These are phyloP conservation scores for Telopea speciosissima DNA, from an alignment of 177 flowering plant species.

Conservation along the genomic window DNA sequence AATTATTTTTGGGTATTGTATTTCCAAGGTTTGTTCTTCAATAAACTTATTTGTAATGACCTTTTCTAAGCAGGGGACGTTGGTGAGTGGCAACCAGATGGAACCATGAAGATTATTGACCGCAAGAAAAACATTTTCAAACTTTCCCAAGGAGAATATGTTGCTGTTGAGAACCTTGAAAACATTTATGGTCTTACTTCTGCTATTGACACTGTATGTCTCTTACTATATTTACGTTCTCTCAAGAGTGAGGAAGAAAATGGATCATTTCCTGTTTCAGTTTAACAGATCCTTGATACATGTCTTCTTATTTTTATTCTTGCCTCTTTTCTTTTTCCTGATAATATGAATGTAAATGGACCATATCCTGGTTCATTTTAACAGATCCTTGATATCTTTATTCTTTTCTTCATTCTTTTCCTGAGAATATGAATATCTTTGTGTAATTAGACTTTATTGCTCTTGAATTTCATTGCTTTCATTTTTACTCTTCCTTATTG, in stretches of 20 bases:
- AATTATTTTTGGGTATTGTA: background rate
- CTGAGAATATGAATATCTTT: background rate
- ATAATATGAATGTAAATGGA: background rate
- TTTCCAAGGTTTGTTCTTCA: constrained; percentile 2
- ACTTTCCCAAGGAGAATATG: constrained; percentile 99
- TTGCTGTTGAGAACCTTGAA: constrained; percentile 95
- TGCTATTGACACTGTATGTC: constrained; percentile 66
- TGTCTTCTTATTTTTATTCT: too few species aligned
- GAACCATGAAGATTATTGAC: constrained; percentile 92
- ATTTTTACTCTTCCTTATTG: background rate
- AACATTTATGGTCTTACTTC: constrained; percentile 62
- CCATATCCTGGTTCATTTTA: constrained; percentile 31
- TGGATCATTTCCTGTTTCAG: constrained; percentile 28
- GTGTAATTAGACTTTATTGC: too few species aligned
- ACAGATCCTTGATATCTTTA: background rate
- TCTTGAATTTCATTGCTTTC: background rate
- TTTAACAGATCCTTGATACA: too few species aligned
- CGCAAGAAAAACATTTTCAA: constrained; percentile 97
- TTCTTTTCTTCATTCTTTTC: background rate
- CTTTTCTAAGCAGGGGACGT: constrained; percentile 62
- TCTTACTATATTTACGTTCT: background rate
- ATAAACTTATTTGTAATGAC: constrained; percentile 6
- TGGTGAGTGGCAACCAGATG: constrained; percentile 98
- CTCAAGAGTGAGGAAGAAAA: background rate
- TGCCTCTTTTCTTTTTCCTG: background rate